phyloP scores from a whole-genome alignment of 495 filamentous ascomycete genomes.

The Aspergillus olivimuriae region DNA sequence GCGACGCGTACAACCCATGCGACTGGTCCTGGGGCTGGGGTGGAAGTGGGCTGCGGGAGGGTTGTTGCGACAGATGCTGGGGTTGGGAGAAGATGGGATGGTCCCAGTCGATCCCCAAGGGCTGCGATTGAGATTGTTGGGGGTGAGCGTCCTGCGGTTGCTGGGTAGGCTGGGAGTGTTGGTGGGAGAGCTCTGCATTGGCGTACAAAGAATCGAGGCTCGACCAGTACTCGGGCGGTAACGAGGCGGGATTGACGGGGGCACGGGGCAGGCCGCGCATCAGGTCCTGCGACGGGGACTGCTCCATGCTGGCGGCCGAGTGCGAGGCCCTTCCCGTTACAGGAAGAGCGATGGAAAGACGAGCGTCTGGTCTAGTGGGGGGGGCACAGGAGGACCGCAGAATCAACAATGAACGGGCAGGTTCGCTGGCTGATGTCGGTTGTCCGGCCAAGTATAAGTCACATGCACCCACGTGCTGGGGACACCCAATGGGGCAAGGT shows the following conservation, averaged over 20 bases:
- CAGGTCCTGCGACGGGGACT: constrained; percentile 28
- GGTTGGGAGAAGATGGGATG: constrained; percentile 28
- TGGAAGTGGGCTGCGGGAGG: constrained; percentile 3
- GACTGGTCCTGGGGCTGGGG: constrained; percentile 13
- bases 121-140: constrained; percentile 22
- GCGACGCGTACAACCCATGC: constrained; percentile 28
- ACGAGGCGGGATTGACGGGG: constrained; percentile 18
- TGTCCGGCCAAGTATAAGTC: constrained; percentile 12
- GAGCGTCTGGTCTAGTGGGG: no score
- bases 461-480: constrained; percentile 18
- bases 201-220: constrained; percentile 31
- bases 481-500: constrained; percentile 9
- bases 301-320: constrained; percentile 32
- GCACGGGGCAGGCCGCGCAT: constrained; percentile 28
- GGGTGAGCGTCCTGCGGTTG: constrained; percentile 20
- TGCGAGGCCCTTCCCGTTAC: no score
- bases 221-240: constrained; percentile 35
- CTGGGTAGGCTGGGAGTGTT: constrained; percentile 21
- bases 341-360: no score
- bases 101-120: constrained; percentile 32
- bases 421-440: no score
- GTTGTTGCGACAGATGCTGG: constrained; percentile 26
- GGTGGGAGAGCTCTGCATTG: constrained; percentile 17
- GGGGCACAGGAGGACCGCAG: no score
- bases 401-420: constrained; percentile 2